Conservation (phyloP, 371 early-diverging fungal genomes). For the Mucor saturninus region DNA sequence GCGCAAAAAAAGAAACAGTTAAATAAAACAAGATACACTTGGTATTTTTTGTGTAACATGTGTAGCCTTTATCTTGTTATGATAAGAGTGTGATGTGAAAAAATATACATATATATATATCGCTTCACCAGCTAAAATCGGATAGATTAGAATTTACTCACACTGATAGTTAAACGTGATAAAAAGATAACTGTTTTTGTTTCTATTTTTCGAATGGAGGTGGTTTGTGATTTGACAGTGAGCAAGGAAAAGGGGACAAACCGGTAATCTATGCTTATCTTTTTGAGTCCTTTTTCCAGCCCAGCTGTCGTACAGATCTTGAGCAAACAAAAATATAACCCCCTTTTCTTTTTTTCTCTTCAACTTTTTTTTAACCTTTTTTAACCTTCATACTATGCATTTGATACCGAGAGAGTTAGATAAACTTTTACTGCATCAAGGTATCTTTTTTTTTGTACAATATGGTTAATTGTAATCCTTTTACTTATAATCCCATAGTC, state of each 20-base stretch:
- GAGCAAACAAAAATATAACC: background rate
- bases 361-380: background rate
- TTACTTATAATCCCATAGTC: constrained; percentile 37
- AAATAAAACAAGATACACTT: background rate
- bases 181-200: background rate
- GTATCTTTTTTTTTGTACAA: constrained; percentile 14
- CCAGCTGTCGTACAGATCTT: background rate
- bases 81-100: background rate
- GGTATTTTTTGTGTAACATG: constrained; percentile 1
- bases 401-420: constrained; percentile 90
- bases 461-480: background rate
- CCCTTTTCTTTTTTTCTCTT: constrained; percentile 5
- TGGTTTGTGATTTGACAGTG: constrained; percentile 3
- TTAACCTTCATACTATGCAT: constrained; percentile 46
- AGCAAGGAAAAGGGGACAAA: constrained; percentile 1
- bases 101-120: background rate
- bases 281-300: background rate
- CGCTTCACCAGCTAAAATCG: background rate
- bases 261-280: constrained; percentile 15
- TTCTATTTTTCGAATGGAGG: constrained; percentile 1
- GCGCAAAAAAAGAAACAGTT: background rate
- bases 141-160: background rate
- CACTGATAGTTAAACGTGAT: background rate
- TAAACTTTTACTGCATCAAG: constrained; percentile 82
- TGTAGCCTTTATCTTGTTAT: background rate